Conservation (phyloP, 495 filamentous ascomycete genomes). For the Platismatia glauca region DNA sequence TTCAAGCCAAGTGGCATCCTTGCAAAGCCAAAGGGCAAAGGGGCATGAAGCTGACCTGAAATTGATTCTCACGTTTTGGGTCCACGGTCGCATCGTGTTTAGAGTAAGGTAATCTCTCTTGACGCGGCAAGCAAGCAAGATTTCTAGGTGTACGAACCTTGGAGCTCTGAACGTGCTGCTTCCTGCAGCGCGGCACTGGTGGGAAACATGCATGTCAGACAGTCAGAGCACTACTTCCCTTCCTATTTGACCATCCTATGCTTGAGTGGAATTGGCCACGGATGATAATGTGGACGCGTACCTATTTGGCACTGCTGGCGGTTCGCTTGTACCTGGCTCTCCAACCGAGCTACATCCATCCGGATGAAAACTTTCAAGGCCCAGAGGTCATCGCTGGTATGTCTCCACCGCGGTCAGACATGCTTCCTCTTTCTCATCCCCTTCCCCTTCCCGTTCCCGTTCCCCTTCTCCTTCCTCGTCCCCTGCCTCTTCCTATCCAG, state of each 20-base stretch:
- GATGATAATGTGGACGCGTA: constrained; percentile 74
- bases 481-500: not conserved
- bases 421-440: not conserved
- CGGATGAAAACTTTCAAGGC: constrained; percentile 97
- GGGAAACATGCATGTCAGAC: too few relatives aligned
- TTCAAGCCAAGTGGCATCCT: not conserved
- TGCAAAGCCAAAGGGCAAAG: not conserved
- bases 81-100: not conserved
- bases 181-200: too few relatives aligned
- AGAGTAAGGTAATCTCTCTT: too few relatives aligned
- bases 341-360: constrained; percentile 91
- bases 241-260: too few relatives aligned
- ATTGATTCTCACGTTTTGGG: not conserved
- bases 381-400: constrained; percentile 94
- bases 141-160: not conserved
- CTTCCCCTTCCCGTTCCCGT: not conserved
- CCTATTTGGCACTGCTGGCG: constrained; percentile 72
- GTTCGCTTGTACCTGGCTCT: constrained; percentile 91
- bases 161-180: too few relatives aligned
- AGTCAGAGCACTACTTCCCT: too few relatives aligned
- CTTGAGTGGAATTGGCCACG: not conserved
- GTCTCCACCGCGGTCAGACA: constrained; percentile 27
- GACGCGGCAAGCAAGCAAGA: not conserved
- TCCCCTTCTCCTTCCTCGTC: not conserved
- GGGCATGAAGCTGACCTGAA: not conserved